Conservation (phyloP, 148 eudicot species). For the Oxyria digyna region DNA sequence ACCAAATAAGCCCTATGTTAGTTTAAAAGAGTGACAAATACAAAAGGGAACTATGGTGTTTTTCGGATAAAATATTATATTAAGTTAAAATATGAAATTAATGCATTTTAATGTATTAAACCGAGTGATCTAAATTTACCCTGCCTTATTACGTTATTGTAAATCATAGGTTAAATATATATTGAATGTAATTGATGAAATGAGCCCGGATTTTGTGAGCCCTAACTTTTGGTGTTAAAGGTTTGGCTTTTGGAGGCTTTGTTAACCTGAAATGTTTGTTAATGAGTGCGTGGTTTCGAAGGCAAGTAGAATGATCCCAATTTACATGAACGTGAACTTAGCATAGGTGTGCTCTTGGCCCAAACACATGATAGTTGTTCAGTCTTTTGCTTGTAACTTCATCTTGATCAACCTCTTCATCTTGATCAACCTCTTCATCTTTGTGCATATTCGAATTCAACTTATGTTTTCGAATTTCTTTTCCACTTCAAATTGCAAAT, state of each 20-base stretch:
- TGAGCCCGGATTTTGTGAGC: background rate
- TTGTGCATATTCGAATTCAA: background rate
- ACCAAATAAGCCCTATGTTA: too few relatives aligned
- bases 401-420: background rate
- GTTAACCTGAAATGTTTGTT: background rate
- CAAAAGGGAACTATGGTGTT: too few relatives aligned
- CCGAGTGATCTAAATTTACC: too few relatives aligned
- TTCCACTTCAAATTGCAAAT: too few relatives aligned
- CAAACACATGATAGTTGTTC: background rate
- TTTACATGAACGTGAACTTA: background rate
- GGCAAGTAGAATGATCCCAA: background rate
- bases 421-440: background rate
- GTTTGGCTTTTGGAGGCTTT: background rate
- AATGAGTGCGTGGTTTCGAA: background rate
- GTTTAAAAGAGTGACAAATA: too few relatives aligned
- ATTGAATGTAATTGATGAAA: background rate
- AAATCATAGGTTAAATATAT: background rate
- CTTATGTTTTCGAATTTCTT: background rate
- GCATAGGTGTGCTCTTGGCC: background rate
- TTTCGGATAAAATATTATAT: too few relatives aligned
- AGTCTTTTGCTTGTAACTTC: constrained; percentile 5
- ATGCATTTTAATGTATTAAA: too few relatives aligned
- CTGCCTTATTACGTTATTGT: too few relatives aligned
- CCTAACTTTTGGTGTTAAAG: background rate
- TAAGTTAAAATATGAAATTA: too few relatives aligned